A percentile compares a stretch with the other conserved stretches of the same genome.
Conservation (phyloP, 176 grass and related monocot species). For the Stipa capillata region DNA sequence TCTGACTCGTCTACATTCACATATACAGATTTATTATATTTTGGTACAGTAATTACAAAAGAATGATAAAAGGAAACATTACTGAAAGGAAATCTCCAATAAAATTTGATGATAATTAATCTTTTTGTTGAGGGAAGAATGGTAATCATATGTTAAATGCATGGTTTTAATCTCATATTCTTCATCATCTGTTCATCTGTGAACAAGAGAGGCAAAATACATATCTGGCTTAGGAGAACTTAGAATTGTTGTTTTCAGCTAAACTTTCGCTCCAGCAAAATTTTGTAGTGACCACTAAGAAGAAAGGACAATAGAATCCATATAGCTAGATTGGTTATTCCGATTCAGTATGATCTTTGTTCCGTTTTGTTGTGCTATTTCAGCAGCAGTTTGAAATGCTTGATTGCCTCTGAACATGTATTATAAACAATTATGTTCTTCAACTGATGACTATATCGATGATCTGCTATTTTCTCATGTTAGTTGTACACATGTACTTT, state of each 20-base stretch:
- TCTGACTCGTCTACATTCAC: background rate
- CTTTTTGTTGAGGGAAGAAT: background rate
- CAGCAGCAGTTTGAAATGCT: background rate
- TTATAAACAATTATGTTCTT: background rate
- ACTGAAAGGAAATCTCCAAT: background rate
- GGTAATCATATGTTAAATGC: background rate
- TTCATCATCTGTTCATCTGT: background rate
- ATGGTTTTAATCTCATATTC: background rate
- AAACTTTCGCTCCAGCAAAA: too few species aligned
- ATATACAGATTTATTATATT: background rate
- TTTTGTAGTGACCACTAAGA: too few species aligned
- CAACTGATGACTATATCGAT: background rate
- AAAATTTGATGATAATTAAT: background rate
- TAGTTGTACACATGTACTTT: background rate
- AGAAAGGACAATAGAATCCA: too few species aligned
- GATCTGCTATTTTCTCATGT: background rate
- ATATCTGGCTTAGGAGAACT: background rate
- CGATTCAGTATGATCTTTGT: background rate
- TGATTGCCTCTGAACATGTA: background rate
- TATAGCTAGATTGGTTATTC: background rate
- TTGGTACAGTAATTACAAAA: background rate
- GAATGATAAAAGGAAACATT: background rate
- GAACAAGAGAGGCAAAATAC: background rate
- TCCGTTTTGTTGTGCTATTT: background rate
- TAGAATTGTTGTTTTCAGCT: background rate